Conservation (phyloP, 2,329 filamentous ascomycete species). For the Stemphylium lycopersici region DNA sequence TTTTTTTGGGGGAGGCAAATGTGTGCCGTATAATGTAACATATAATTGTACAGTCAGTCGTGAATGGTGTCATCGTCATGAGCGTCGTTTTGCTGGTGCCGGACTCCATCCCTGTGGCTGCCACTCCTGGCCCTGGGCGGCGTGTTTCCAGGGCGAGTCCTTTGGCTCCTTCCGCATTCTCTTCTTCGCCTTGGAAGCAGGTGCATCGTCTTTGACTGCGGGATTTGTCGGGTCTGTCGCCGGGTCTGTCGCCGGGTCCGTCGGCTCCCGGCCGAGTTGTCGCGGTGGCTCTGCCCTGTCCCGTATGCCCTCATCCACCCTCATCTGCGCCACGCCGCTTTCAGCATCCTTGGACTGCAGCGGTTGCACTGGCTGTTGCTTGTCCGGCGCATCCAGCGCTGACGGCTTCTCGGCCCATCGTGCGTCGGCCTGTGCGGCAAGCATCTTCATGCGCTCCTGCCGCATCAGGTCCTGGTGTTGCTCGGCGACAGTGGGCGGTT, state of each 20-base stretch:
- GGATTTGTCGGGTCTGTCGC: conserved; percentile 24
- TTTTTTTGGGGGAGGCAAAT: not conserved
- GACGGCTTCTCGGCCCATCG: conserved; percentile 66
- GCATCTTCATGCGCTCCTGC: conserved; percentile 63
- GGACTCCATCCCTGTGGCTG: conserved; percentile 56
- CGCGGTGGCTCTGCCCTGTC: conserved; percentile 23
- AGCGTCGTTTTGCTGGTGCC: conserved; percentile 44
- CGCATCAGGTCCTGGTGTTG: conserved; percentile 63
- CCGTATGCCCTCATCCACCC: conserved; percentile 42
- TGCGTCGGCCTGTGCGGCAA: conserved; percentile 65
- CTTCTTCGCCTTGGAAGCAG: conserved; percentile 30
- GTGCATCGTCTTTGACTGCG: conserved; percentile 11
- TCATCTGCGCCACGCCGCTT: conserved; percentile 44
- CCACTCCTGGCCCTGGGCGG: conserved; percentile 52
- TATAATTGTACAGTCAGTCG: not conserved
- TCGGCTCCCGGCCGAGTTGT: conserved; percentile 8
- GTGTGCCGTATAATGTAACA: not conserved
- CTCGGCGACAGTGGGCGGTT: conserved; percentile 63
- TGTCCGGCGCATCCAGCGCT: conserved; percentile 62
- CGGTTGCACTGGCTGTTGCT: conserved; percentile 55
- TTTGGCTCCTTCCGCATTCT: conserved; percentile 36
- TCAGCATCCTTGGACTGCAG: conserved; percentile 52
- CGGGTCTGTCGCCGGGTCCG: conserved; percentile 24
- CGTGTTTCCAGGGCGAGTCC: conserved; percentile 51
- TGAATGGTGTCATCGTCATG: conserved; percentile 1